These are phyloP conservation scores for Colletotrichum lentis DNA, from an alignment of 2,329 filamentous ascomycete genomes.

Conservation along the genomic window DNA sequence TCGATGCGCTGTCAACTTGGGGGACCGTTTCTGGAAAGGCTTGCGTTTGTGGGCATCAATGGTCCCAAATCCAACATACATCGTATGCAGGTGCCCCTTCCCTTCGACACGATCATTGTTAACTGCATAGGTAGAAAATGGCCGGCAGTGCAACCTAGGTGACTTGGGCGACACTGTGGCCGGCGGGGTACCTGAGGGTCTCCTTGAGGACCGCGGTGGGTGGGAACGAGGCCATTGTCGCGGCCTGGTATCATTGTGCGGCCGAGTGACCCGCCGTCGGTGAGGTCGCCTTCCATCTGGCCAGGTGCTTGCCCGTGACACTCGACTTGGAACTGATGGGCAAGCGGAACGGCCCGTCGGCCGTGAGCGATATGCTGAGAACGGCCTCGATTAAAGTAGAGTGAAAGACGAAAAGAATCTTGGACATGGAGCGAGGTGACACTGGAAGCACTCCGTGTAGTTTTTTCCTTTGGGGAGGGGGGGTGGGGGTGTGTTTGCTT, in stretches of 20 bases:
- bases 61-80: not conserved
- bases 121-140: not conserved
- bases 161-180: conserved; percentile 19
- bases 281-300: conserved; percentile 14
- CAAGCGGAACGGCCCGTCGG: conserved; percentile 31
- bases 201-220: not conserved
- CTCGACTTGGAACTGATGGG: conserved; percentile 15
- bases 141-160: not conserved
- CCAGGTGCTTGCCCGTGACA: conserved; percentile 6
- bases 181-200: conserved; percentile 9
- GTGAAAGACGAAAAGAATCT: not conserved
- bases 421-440: not conserved
- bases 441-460: not conserved
- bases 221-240: conserved; percentile 10
- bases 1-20: conserved; percentile 45
- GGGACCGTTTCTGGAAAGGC: conserved; percentile 45
- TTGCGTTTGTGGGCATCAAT: conserved; percentile 41
- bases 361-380: conserved; percentile 5
- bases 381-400: not conserved
- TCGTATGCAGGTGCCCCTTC: conserved; percentile 1
- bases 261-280: conserved; percentile 14
- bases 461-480: too few relatives aligned
- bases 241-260: conserved; percentile 21
- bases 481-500: not conserved
- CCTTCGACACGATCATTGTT: not conserved